Evolutionary conservation across 108 stramenopile species (phyloP), one percentile per base, ranked within the genome.

Genomic region (Skeletonema menzelii): DNA sequence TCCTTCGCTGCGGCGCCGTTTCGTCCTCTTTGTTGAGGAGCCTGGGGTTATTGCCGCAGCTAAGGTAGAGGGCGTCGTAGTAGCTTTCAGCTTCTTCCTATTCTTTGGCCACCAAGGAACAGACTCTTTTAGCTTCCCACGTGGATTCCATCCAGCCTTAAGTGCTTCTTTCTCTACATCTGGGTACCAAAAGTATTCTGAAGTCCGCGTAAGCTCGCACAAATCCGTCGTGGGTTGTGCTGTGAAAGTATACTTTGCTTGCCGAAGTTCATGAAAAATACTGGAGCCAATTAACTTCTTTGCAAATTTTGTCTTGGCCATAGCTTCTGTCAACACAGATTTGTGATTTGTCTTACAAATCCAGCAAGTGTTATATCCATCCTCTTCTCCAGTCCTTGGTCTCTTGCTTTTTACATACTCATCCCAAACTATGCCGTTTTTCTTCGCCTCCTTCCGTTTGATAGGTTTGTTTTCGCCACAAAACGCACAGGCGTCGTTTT

Each of bases 71-170:
- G 49, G 49, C 6, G 49, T 53, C 22, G 15, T 22, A 22, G 49
- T 20, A 53, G 20, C 15, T 7, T 22, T 53, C 40, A 15, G 4
- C n/a, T 27, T 30, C 19, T 6, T 34, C 32, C 34, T 60, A 24
- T 60, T 35, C 34, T 60, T 60, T 35, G 37, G 59, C 34, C n/a
- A 14, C 59, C 59, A 60, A 4, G 59, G 59, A 17, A 60, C 59
- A 35, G 37, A 34, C 27, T 30, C 59, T n/a, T 60, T 60, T 15
- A 24, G 20, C 57, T 58, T 20, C n/a, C 57, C 57, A 13, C 57
- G 57, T n/a, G 57, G 57, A 20, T 58, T 58, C 57, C 57, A 58
- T 15, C 57, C 57, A 14, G 27, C 27, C 14, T 20, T 22, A 58
- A 58, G 57, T 22, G 57, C 57, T 15, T 12, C 57, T 4, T 8